phyloP scores from a whole-genome alignment of 805 yeast species.

The Starmerella sp. region DNA sequence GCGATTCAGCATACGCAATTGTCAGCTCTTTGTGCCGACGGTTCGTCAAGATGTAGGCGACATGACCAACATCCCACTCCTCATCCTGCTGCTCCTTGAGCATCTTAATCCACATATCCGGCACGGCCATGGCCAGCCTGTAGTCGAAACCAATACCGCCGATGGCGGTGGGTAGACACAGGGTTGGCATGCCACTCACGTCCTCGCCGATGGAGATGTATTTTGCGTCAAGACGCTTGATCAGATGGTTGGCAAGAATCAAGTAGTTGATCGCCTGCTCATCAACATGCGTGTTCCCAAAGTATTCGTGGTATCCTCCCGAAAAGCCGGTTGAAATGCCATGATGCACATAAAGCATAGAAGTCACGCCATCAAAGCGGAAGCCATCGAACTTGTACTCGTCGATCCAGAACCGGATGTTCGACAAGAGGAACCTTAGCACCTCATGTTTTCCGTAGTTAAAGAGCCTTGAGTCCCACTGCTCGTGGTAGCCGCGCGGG shows the following conservation, averaged over 20 bases:
- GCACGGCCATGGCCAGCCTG: conserved; percentile 90
- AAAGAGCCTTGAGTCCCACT: conserved; percentile 95
- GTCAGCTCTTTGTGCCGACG: conserved; percentile 82
- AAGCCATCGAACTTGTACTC: conserved; percentile 87
- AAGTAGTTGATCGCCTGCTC: conserved; percentile 76
- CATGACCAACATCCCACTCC: conserved; percentile 79
- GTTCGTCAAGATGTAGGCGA: conserved; percentile 72
- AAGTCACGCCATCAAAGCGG: conserved; percentile 92
- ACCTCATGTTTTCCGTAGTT: conserved; percentile 89
- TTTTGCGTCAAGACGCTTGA: conserved; percentile 42
- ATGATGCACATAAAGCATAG: conserved; percentile 85
- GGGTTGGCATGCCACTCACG: conserved; percentile 93
- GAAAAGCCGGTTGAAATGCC: conserved; percentile 81
- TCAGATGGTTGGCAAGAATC: conserved; percentile 79
- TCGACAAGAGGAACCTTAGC: conserved; percentile 70
- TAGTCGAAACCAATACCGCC: conserved; percentile 96
- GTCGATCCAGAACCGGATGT: conserved; percentile 72
- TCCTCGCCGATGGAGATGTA: conserved; percentile 87
- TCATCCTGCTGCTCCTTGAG: conserved; percentile 76
- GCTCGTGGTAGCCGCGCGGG: conserved; percentile 73
- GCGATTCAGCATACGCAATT: conserved; percentile 86
- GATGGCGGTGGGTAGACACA: conserved; percentile 56
- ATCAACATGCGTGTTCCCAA: conserved; percentile 58
- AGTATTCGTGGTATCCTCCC: conserved; percentile 87
- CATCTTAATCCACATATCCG: conserved; percentile 97